Conservation (phyloP, 176 grass and related monocot genomes). For the Thinopyrum elongatum region DNA sequence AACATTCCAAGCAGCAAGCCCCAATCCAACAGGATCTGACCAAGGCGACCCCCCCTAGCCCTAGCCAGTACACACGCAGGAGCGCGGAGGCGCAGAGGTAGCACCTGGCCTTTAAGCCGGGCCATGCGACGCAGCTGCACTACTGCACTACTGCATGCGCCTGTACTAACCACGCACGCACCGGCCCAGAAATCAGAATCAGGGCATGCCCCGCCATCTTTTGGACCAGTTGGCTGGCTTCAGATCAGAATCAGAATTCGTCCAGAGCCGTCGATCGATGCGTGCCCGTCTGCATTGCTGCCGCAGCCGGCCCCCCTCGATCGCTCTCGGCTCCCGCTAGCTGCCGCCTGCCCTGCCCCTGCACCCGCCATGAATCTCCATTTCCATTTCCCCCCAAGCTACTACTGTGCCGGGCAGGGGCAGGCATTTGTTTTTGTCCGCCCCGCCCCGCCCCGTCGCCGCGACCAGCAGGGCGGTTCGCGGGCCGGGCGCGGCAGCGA, state of each 20-base stretch:
- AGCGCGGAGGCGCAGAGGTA: constrained; percentile 5
- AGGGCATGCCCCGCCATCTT: not conserved
- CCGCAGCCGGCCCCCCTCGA: not conserved
- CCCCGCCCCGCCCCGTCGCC: not conserved
- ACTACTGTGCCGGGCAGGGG: not conserved
- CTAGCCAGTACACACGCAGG: not conserved
- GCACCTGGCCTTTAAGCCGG: constrained; percentile 3
- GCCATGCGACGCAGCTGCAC: not conserved
- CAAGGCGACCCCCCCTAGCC: not conserved
- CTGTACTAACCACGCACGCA: not conserved
- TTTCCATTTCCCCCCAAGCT: not conserved
- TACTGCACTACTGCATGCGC: not conserved
- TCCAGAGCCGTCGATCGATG: not conserved
- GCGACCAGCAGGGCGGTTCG: not conserved
- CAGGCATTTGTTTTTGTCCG: constrained; percentile 31
- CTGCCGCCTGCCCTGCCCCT: not conserved
- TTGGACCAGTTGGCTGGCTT: constrained; percentile 2
- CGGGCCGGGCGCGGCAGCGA: not conserved
- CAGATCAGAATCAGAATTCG: constrained; percentile 1
- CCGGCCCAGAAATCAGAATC: not conserved
- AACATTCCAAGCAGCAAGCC: not conserved
- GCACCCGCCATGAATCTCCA: constrained; percentile 1
- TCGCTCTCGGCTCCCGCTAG: not conserved
- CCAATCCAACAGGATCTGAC: constrained; percentile 19
- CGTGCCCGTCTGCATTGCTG: not conserved